Conservation (phyloP, 345 rosid genomes). For the Arabidopsis arenosa region DNA sequence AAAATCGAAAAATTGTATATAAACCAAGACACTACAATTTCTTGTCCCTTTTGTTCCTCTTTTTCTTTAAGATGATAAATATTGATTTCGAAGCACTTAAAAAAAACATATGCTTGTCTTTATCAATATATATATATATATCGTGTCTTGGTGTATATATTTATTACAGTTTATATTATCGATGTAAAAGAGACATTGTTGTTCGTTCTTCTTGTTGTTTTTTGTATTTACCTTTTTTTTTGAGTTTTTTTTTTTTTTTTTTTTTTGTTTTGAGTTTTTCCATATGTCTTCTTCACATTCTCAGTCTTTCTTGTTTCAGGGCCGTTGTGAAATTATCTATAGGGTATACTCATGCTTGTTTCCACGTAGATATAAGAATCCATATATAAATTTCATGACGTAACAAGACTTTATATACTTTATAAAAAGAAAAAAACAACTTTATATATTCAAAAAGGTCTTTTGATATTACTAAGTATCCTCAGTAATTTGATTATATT, state of each 20-base stretch:
- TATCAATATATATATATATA: no score
- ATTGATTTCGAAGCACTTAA: not conserved
- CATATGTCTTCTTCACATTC: constrained; percentile 47
- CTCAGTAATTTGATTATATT: no score
- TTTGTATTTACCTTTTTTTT: constrained; percentile 34
- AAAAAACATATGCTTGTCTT: not conserved
- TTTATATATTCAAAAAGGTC: no score
- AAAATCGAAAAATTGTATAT: not conserved
- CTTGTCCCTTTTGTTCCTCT: not conserved
- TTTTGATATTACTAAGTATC: no score
- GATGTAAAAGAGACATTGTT: constrained; percentile 51
- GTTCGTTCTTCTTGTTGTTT: constrained; percentile 58
- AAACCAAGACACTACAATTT: constrained; percentile 12
- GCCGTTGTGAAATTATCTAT: constrained; percentile 38
- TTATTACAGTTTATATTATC: constrained; percentile 43
- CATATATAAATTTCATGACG: not conserved
- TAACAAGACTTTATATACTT: not conserved
- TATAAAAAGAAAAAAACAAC: no score
- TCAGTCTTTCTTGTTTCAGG: constrained; percentile 38
- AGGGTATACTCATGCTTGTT: constrained; percentile 10
- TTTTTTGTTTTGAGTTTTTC: constrained; percentile 52
- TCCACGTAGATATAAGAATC: not conserved
- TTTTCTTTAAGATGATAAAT: not conserved
- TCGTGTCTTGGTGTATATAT: constrained; percentile 19
- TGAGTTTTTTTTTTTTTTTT: no score